phyloP scores from a whole-genome alignment of 768 basidiomycete genomes.

The Rubroboletus pulcherrimus region DNA sequence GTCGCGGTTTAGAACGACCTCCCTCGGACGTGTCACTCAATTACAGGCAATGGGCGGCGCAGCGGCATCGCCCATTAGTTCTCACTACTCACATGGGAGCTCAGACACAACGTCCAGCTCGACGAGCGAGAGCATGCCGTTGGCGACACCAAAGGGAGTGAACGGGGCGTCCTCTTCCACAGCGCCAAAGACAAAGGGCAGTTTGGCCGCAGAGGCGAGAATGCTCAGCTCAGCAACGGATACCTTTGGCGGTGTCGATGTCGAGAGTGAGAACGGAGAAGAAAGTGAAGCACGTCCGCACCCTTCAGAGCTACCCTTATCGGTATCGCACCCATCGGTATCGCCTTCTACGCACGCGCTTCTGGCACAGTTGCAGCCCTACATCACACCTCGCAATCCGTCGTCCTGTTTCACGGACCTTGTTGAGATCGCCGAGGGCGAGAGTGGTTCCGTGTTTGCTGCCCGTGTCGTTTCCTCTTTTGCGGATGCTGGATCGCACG shows the following conservation, averaged over 20 bases:
- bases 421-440: constrained; percentile 79
- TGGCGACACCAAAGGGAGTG: constrained; percentile 18
- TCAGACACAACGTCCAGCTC: constrained; percentile 36
- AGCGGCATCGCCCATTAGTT: constrained; percentile 46
- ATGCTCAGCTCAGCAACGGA: constrained; percentile 31
- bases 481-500: constrained; percentile 4
- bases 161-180: constrained; percentile 3
- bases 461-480: constrained; percentile 30
- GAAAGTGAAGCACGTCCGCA: background rate
- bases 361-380: constrained; percentile 49
- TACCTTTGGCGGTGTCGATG: constrained; percentile 36
- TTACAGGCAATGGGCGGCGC: constrained; percentile 15
- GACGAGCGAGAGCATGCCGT: constrained; percentile 18
- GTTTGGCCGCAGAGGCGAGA: constrained; percentile 23
- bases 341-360: constrained; percentile 13
- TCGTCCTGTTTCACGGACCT: constrained; percentile 61
- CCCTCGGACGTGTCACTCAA: constrained; percentile 26
- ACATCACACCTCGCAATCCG: constrained; percentile 67
- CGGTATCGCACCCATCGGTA: background rate
- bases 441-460: constrained; percentile 67
- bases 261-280: constrained; percentile 8
- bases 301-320: background rate
- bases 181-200: constrained; percentile 6
- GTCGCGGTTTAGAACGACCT: constrained; percentile 29
- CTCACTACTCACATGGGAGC: constrained; percentile 39